Evolutionary conservation across 2,329 filamentous ascomycete species (phyloP).

Genomic region (Hymenoscyphus fraxineus): DNA sequence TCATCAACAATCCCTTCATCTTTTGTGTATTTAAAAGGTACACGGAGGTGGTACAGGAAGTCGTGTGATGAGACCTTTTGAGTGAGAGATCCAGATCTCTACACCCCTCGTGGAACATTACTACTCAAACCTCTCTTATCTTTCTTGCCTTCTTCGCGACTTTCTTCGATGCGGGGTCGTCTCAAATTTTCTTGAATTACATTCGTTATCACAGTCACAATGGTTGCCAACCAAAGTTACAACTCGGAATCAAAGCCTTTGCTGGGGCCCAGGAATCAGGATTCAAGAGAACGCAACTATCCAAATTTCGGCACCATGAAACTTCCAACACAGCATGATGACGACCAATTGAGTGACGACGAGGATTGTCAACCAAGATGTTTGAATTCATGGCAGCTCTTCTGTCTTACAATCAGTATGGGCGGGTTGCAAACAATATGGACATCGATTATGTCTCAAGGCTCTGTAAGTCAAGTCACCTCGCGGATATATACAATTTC

Average conservation of each 20-base stretch:
- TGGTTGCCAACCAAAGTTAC: conserved; percentile 2
- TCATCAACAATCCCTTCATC: no score
- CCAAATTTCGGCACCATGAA: conserved; percentile 10
- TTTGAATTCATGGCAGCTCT: neutral
- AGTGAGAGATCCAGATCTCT: conserved; percentile 1
- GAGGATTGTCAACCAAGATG: neutral
- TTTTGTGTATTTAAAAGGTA: conserved; percentile 1
- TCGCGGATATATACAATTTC: neutral
- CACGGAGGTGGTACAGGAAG: conserved; percentile 6
- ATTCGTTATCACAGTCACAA: neutral
- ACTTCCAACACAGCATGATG: neutral
- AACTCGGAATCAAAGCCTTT: conserved; percentile 7
- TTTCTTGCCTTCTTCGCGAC: neutral
- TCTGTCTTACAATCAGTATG: conserved; percentile 10
- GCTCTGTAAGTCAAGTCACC: conserved; percentile 8
- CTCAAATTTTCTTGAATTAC: neutral
- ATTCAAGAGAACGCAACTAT: neutral
- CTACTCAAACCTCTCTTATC: neutral
- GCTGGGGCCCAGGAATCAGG: neutral
- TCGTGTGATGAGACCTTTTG: conserved; percentile 1
- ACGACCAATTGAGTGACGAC: neutral
- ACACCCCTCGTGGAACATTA: neutral
- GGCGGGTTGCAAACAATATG: conserved; percentile 13
- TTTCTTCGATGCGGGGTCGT: neutral
- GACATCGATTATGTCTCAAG: conserved; percentile 15